Percentiles rank a stretch among this genome's conserved stretches.
These are phyloP conservation scores for Hymenochaete sp. DNA, from an alignment of 1,284 basidiomycete genomes.

Conservation along the genomic window DNA sequence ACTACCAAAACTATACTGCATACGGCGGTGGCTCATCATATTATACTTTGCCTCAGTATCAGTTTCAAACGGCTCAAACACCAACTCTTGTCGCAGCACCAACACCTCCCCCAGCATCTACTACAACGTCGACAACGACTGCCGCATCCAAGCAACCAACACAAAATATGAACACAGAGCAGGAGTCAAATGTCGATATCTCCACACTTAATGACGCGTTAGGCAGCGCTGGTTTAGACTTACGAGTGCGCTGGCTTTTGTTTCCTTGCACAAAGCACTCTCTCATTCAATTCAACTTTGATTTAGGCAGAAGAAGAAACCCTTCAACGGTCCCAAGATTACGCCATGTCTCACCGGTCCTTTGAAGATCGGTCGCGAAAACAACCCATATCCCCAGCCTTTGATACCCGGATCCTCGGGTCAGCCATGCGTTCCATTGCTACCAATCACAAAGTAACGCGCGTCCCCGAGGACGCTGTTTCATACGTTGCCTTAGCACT, in stretches of 20 bases:
- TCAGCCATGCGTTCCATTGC: constrained; percentile 55
- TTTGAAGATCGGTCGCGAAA: constrained; percentile 69
- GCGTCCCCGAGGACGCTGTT: constrained; percentile 61
- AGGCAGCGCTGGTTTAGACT: constrained; percentile 74
- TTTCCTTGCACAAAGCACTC: not conserved
- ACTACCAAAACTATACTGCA: constrained; percentile 35
- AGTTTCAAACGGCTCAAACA: constrained; percentile 45
- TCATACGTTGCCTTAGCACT: constrained; percentile 74
- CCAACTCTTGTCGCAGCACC: constrained; percentile 28
- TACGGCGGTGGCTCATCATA: constrained; percentile 30
- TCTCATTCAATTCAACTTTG: constrained; percentile 4
- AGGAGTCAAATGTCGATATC: constrained; percentile 49
- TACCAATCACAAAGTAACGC: constrained; percentile 53
- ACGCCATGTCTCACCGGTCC: constrained; percentile 46
- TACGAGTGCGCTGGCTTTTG: constrained; percentile 41
- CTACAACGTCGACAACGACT: constrained; percentile 21
- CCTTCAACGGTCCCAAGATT: constrained; percentile 56
- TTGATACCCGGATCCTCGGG: constrained; percentile 54
- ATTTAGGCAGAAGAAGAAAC: constrained; percentile 71
- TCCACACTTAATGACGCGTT: constrained; percentile 73
- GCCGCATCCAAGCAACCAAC: constrained; percentile 19
- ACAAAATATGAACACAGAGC: constrained; percentile 10
- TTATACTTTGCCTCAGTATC: constrained; percentile 39
- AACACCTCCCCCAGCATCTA: constrained; percentile 25
- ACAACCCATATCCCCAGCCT: constrained; percentile 54